phyloP scores from a whole-genome alignment of 768 basidiomycete genomes.

The Vararia minispora region DNA sequence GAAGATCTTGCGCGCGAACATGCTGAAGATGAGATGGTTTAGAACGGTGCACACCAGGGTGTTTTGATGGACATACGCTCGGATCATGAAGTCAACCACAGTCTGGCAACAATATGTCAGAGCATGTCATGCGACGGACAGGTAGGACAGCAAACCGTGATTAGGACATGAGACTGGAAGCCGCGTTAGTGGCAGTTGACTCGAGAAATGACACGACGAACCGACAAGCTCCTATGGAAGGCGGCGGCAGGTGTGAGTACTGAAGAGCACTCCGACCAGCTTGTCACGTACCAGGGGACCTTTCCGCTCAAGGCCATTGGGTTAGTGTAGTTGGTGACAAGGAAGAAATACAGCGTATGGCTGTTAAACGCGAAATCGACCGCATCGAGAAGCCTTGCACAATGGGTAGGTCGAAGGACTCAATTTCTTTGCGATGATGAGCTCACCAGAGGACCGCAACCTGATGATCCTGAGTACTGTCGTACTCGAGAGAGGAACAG shows the following conservation, averaged over 20 bases:
- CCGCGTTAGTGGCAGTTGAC: not conserved
- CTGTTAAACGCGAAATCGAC: constrained; percentile 41
- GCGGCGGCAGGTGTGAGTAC: not conserved
- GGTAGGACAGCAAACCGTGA: constrained; percentile 31
- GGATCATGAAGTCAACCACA: constrained; percentile 38
- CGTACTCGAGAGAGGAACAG: not conserved
- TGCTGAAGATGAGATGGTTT: not conserved
- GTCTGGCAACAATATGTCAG: too few relatives aligned
- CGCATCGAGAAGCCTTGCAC: constrained; percentile 39
- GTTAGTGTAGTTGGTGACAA: constrained; percentile 44
- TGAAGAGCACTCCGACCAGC: not conserved
- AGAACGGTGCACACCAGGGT: not conserved
- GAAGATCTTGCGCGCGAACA: constrained; percentile 7
- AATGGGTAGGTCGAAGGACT: not conserved
- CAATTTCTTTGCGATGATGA: not conserved
- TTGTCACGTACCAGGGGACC: constrained; percentile 38
- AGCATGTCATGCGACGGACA: too few relatives aligned
- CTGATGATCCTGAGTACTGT: constrained; percentile 11
- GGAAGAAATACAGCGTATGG: constrained; percentile 48
- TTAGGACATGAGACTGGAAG: constrained; percentile 38
- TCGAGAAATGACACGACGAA: constrained; percentile 18
- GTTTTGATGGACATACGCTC: constrained; percentile 19
- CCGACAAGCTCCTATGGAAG: constrained; percentile 37
- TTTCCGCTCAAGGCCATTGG: constrained; percentile 26
- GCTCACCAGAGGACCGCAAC: constrained; percentile 27